These are phyloP conservation scores for Boletales sp. DNA, from an alignment of 768 basidiomycete species.

Conservation along the genomic window DNA sequence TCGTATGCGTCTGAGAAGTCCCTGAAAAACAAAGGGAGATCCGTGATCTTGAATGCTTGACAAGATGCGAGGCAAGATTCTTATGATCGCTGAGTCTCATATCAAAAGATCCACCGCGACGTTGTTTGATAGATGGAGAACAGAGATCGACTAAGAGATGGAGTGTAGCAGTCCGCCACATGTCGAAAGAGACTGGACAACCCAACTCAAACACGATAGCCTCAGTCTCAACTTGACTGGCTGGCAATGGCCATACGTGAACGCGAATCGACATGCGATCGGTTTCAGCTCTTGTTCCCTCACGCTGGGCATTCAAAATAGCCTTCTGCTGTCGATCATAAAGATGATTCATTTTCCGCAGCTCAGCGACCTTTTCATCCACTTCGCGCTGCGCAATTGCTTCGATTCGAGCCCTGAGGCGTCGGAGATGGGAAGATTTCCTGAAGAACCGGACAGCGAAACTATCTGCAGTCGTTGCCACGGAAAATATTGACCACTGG, in stretches of 20 bases:
- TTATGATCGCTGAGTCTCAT: neutral
- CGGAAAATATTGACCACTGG: slow-evolving; percentile 32
- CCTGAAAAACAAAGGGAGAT: slow-evolving; percentile 38
- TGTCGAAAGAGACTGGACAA: too few relatives aligned
- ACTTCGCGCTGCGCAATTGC: slow-evolving; percentile 18
- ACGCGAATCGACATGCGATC: slow-evolving; percentile 3
- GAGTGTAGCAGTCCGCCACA: slow-evolving; percentile 1
- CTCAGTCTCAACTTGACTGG: neutral
- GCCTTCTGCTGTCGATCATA: neutral
- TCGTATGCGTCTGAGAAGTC: slow-evolving; percentile 22
- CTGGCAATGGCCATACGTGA: slow-evolving; percentile 47
- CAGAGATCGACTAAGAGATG: slow-evolving; percentile 35
- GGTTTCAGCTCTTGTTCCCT: too few relatives aligned
- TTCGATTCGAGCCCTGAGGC: slow-evolving; percentile 28
- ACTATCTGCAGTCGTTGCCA: slow-evolving; percentile 7
- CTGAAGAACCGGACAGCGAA: slow-evolving; percentile 36
- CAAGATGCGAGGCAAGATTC: slow-evolving; percentile 1
- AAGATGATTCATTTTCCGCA: slow-evolving; percentile 15
- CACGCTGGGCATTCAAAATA: too few relatives aligned
- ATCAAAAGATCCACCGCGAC: neutral
- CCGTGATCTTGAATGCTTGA: slow-evolving; percentile 6
- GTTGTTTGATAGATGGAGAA: slow-evolving; percentile 1
- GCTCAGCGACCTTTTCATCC: slow-evolving; percentile 24
- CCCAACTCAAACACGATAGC: too few relatives aligned
- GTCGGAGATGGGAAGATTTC: slow-evolving; percentile 12